Conservation (phyloP, 495 filamentous ascomycete species). For the Geoglossum glabrum region DNA sequence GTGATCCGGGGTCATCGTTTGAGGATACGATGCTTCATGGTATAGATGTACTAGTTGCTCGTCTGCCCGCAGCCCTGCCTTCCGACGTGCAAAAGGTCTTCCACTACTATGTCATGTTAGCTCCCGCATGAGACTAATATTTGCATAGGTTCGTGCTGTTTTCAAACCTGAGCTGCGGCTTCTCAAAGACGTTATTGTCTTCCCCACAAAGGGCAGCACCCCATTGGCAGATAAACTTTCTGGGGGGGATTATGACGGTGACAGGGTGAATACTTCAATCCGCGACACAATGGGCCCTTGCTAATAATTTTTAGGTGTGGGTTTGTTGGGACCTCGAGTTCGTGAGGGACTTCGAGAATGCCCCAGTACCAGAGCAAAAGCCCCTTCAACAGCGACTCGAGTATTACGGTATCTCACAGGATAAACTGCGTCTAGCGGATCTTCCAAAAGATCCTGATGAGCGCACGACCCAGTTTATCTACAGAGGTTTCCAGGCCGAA, state of each 20-base stretch:
- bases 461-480: not conserved
- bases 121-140: not conserved
- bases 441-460: conserved; percentile 12
- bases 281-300: not conserved
- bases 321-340: conserved; percentile 72
- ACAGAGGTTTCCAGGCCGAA: conserved; percentile 29
- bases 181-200: conserved; percentile 76
- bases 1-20: conserved; percentile 29
- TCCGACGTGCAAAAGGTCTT: conserved; percentile 64
- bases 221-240: conserved; percentile 66
- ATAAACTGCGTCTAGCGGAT: conserved; percentile 30
- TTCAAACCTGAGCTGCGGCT: conserved; percentile 47
- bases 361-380: conserved; percentile 28
- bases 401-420: conserved; percentile 37
- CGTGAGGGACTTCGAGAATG: conserved; percentile 56
- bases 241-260: conserved; percentile 90
- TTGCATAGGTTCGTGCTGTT: conserved; percentile 26
- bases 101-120: not conserved
- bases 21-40: conserved; percentile 41
- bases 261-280: conserved; percentile 26
- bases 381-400: conserved; percentile 27
- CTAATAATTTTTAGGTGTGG: conserved; percentile 28
- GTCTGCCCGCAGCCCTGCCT: conserved; percentile 57
- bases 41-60: conserved; percentile 67
- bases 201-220: conserved; percentile 45